These are phyloP conservation scores for Peribolospora baueri DNA, from an alignment of 768 basidiomycete genomes.

Conservation along the genomic window DNA sequence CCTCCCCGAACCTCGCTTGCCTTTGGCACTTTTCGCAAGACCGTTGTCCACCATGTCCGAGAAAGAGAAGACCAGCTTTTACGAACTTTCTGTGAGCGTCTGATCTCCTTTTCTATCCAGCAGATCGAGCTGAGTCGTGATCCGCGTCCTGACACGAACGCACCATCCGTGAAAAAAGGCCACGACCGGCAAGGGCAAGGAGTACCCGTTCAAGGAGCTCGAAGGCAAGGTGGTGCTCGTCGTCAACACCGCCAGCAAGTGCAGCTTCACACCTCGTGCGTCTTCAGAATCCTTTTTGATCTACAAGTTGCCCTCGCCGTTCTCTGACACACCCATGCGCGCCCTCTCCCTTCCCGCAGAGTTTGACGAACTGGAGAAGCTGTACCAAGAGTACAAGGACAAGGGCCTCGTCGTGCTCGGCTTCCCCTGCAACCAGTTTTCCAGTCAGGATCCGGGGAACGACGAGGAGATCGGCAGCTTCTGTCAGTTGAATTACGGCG, in stretches of 20 bases:
- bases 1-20: too few relatives aligned
- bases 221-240: slow-evolving; percentile 22
- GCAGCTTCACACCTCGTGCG: slow-evolving; percentile 12
- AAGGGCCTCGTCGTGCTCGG: slow-evolving; percentile 54
- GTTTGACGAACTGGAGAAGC: slow-evolving; percentile 42
- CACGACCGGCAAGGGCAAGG: too few relatives aligned
- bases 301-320: background rate
- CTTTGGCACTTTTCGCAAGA: too few relatives aligned
- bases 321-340: background rate
- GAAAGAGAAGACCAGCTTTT: too few relatives aligned
- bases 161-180: too few relatives aligned
- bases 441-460: slow-evolving; percentile 57
- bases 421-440: slow-evolving; percentile 88
- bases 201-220: background rate
- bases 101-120: too few relatives aligned
- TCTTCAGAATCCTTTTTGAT: background rate
- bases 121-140: too few relatives aligned
- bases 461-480: slow-evolving; percentile 44
- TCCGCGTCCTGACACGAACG: too few relatives aligned
- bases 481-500: slow-evolving; percentile 61
- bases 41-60: too few relatives aligned
- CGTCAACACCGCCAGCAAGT: slow-evolving; percentile 21
- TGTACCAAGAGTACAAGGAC: slow-evolving; percentile 62
- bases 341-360: background rate
- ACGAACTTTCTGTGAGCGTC: too few relatives aligned